Percentiles rank a stretch among this genome's conserved stretches.
phyloP scores from a whole-genome alignment of 371 early-diverging fungal genomes.

The Catenaria anguillulae region DNA sequence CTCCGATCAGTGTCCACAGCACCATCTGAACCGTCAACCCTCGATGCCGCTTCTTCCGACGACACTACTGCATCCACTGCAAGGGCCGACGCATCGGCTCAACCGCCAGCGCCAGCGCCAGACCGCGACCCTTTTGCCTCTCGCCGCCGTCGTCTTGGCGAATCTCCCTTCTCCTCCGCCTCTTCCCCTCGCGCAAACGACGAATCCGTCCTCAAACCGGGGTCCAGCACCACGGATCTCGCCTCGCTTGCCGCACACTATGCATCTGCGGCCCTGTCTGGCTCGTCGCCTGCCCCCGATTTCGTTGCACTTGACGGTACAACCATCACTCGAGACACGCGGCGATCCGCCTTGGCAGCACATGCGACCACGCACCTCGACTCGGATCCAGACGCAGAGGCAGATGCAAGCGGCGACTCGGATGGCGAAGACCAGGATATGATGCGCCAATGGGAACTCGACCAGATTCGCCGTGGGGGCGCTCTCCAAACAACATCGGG shows the following conservation, averaged over 20 bases:
- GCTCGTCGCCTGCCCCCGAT: neutral
- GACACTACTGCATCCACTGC: neutral
- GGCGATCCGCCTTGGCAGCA: neutral
- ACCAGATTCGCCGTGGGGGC: neutral
- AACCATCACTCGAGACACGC: too few species aligned
- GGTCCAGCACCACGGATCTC: neutral
- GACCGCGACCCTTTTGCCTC: neutral
- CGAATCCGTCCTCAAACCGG: neutral
- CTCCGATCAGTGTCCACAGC: too few species aligned
- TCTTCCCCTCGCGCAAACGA: neutral
- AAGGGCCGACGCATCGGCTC: neutral
- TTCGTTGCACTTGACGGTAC: neutral
- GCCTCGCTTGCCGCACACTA: neutral
- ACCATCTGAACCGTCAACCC: neutral
- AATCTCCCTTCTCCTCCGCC: too few species aligned
- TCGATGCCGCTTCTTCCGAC: neutral
- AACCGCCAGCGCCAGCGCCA: neutral
- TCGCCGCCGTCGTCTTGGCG: neutral
- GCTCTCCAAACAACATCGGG: neutral
- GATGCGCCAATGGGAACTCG: conserved; percentile 5
- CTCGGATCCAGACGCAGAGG: neutral
- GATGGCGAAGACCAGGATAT: neutral
- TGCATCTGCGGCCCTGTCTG: neutral
- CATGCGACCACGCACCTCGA: neutral
- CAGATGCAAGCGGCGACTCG: neutral